phyloP scores from a whole-genome alignment of 163 green algal genomes.

The Picocystis sp. region DNA sequence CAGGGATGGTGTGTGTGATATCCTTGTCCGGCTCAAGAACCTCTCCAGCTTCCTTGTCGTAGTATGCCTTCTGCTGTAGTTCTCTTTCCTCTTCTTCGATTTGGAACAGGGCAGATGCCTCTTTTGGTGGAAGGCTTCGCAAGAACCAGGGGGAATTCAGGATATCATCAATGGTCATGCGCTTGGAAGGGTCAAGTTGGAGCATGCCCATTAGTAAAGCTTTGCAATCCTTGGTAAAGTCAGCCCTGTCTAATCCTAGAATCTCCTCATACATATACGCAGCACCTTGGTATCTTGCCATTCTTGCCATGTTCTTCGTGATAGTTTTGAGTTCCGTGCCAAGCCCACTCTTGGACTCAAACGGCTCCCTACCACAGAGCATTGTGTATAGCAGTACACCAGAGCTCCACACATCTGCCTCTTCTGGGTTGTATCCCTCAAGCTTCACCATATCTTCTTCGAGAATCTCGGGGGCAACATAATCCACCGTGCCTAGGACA shows the following conservation, averaged over 20 bases:
- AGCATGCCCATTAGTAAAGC: conserved; percentile 20
- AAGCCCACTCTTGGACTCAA: conserved; percentile 29
- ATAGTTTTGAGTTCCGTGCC: conserved; percentile 1
- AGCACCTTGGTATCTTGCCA: too few species aligned
- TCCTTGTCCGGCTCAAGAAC: too few species aligned
- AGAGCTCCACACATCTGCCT: conserved; percentile 64
- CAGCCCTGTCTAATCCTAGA: too few species aligned
- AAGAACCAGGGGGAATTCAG: conserved; percentile 22
- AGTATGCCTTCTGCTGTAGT: too few species aligned
- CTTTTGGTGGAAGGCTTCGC: conserved; percentile 16
- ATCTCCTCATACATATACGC: too few species aligned
- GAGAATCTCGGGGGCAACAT: background rate
- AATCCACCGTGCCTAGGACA: background rate
- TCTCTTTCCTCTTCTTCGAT: too few species aligned
- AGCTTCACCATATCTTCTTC: conserved; percentile 3
- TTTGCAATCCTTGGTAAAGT: background rate
- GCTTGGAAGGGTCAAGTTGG: conserved; percentile 6
- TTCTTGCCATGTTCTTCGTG: too few species aligned
- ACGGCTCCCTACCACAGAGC: conserved; percentile 82
- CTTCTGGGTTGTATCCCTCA: conserved; percentile 13
- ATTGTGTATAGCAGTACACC: conserved; percentile 83
- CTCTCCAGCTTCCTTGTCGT: too few species aligned
- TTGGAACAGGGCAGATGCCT: too few species aligned
- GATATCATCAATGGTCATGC: conserved; percentile 17
- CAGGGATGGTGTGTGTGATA: too few species aligned